Percentiles rank a stretch among this genome's conserved stretches.
Evolutionary conservation across 345 rosid species (phyloP).

Genomic region (Cardamine resedifolia): DNA sequence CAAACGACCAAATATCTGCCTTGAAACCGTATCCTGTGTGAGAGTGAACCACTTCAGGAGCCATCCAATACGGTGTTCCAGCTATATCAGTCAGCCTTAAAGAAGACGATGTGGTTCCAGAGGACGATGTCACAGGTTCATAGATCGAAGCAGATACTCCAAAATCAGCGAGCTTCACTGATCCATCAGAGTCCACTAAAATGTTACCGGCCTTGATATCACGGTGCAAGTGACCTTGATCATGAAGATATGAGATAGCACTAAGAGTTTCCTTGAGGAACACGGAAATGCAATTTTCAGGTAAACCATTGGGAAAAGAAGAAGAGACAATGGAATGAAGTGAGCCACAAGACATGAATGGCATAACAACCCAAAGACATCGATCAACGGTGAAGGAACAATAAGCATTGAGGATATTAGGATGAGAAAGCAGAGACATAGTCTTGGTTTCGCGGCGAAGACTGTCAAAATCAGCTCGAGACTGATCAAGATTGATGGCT

Average conservation of each 20-base stretch:
- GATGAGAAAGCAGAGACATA: constrained; percentile 78
- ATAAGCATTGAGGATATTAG: constrained; percentile 72
- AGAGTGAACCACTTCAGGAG: constrained; percentile 94
- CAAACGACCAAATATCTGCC: constrained; percentile 94
- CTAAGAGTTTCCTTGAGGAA: constrained; percentile 67
- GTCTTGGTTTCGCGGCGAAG: constrained; percentile 76
- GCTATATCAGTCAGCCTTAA: constrained; percentile 65
- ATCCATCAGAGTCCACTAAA: constrained; percentile 60
- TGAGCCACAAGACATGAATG: constrained; percentile 91
- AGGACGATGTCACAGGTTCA: constrained; percentile 40
- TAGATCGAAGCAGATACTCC: constrained; percentile 84
- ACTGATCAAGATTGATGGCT: constrained; percentile 73
- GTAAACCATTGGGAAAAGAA: constrained; percentile 60
- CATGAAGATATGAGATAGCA: constrained; percentile 72
- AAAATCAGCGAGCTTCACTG: constrained; percentile 80
- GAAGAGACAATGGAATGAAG: constrained; percentile 73
- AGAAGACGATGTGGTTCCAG: constrained; percentile 39
- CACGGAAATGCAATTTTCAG: constrained; percentile 72
- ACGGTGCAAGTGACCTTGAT: constrained; percentile 76
- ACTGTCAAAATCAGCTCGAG: constrained; percentile 62
- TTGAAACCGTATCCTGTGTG: constrained; percentile 84
- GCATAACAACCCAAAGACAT: constrained; percentile 93
- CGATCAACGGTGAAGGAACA: constrained; percentile 79
- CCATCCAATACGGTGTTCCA: constrained; percentile 97
- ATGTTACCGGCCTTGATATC: constrained; percentile 86